Conservation (phyloP, 495 filamentous ascomycete genomes). For the Pyrenula aspistea region DNA sequence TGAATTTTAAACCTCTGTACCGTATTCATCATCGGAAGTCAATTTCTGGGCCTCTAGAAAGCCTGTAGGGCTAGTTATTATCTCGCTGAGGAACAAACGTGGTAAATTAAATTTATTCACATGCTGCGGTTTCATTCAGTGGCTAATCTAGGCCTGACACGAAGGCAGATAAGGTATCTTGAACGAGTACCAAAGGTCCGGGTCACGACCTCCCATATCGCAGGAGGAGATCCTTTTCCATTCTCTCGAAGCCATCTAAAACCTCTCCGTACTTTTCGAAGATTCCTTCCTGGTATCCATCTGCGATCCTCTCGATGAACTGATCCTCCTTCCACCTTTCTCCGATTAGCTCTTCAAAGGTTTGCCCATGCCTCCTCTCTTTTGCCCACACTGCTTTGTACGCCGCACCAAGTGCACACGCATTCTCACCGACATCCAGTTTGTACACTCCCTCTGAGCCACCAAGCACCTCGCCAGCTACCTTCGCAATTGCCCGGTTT, state of each 20-base stretch:
- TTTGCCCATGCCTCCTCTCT: slow-evolving; percentile 55
- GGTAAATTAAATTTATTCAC: too few relatives aligned
- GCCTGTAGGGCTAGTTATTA: too few relatives aligned
- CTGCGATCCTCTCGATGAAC: slow-evolving; percentile 67
- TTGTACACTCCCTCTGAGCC: slow-evolving; percentile 80
- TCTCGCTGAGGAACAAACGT: too few relatives aligned
- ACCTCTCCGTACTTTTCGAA: slow-evolving; percentile 69
- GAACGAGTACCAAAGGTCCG: too few relatives aligned
- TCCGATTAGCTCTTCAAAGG: slow-evolving; percentile 78
- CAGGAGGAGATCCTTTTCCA: slow-evolving; percentile 58
- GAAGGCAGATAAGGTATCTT: too few relatives aligned
- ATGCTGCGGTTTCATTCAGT: too few relatives aligned
- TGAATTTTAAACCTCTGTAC: too few relatives aligned
- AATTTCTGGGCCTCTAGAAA: too few relatives aligned
- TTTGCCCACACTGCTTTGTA: slow-evolving; percentile 93
- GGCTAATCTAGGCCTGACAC: too few relatives aligned
- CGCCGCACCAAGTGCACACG: slow-evolving; percentile 88
- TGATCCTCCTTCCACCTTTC: slow-evolving; percentile 74
- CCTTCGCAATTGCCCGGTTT: slow-evolving; percentile 73
- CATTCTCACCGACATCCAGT: slow-evolving; percentile 91
- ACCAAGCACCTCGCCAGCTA: slow-evolving; percentile 78
- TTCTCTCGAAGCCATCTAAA: slow-evolving; percentile 64
- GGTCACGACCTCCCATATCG: slow-evolving; percentile 15
- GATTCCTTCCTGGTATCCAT: slow-evolving; percentile 62
- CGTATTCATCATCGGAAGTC: too few relatives aligned